Percentiles rank a stretch among this genome's conserved stretches.
These are phyloP conservation scores for Exophiala phaeomuriformis DNA, from an alignment of 2,329 filamentous ascomycete genomes.

Conservation along the genomic window DNA sequence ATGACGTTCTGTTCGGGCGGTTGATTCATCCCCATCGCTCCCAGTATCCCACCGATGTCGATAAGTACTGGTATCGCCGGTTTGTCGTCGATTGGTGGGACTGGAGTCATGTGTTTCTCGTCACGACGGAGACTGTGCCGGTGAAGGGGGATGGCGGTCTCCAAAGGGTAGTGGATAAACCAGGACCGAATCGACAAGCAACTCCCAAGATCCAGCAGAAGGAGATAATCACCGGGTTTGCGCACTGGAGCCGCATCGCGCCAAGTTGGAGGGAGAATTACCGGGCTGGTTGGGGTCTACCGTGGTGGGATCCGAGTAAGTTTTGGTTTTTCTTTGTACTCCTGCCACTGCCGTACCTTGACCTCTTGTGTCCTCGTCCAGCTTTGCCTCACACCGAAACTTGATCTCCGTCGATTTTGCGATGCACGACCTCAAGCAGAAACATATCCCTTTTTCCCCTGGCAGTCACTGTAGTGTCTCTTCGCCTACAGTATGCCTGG, in stretches of 20 bases:
- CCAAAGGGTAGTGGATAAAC: not conserved
- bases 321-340: not conserved
- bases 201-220: not conserved
- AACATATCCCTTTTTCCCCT: too few species aligned
- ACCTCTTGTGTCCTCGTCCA: not conserved
- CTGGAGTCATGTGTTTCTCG: slow-evolving; percentile 20
- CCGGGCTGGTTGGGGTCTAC: slow-evolving; percentile 17
- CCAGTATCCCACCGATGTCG: slow-evolving; percentile 16
- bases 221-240: slow-evolving; percentile 19
- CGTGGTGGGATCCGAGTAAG: slow-evolving; percentile 22
- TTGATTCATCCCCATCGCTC: slow-evolving; percentile 21
- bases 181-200: not conserved
- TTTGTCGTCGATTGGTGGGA: slow-evolving; percentile 24
- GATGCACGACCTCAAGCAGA: too few species aligned
- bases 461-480: too few species aligned
- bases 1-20: slow-evolving; percentile 24
- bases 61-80: slow-evolving; percentile 24
- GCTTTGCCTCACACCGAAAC: too few species aligned
- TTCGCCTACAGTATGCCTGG: too few species aligned
- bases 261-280: slow-evolving; percentile 14
- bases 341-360: not conserved
- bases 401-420: too few species aligned
- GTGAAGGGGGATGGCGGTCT: not conserved
- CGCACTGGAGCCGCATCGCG: slow-evolving; percentile 23
- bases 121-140: slow-evolving; percentile 13